phyloP scores from a whole-genome alignment of 805 yeast species.

The Yamadazyma kitorensis region DNA sequence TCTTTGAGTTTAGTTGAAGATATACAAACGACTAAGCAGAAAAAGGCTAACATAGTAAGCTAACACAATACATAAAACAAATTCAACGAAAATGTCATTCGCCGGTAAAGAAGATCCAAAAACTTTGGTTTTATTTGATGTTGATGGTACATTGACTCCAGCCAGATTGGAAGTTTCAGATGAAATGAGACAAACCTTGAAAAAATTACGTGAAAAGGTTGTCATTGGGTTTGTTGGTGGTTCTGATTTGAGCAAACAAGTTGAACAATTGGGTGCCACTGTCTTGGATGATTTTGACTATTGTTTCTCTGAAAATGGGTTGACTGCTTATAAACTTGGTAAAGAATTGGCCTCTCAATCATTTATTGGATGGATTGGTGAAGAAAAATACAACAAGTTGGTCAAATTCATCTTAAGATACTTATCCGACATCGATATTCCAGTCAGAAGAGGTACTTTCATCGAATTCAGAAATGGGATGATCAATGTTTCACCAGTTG shows the following conservation, averaged over 20 bases:
- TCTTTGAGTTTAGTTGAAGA: too few relatives aligned
- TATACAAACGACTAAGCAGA: too few relatives aligned
- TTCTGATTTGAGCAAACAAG: conserved; percentile 88
- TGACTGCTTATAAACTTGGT: conserved; percentile 95
- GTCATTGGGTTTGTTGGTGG: conserved; percentile 99
- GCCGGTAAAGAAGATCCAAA: conserved; percentile 78
- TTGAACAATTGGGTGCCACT: conserved; percentile 88
- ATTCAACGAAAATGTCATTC: conserved; percentile 47
- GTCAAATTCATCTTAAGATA: conserved; percentile 82
- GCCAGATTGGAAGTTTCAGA: conserved; percentile 79
- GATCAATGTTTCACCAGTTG: conserved; percentile 97
- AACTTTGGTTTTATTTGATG: conserved; percentile 90
- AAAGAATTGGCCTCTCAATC: conserved; percentile 87
- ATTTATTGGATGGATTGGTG: conserved; percentile 94
- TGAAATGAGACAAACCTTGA: conserved; percentile 72
- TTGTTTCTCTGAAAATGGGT: conserved; percentile 96
- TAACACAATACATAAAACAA: not conserved
- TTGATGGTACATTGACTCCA: conserved; percentile 97
- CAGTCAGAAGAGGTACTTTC: conserved; percentile 98
- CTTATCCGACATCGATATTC: conserved; percentile 82
- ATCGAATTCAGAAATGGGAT: conserved; percentile 99
- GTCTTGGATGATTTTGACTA: conserved; percentile 83
- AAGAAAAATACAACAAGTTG: conserved; percentile 86
- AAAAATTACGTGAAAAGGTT: conserved; percentile 81
- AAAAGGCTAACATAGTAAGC: too few relatives aligned